Base-by-base conservation (phyloP, 2,329 filamentous ascomycete species). In the Diatrype stigma region DNA sequence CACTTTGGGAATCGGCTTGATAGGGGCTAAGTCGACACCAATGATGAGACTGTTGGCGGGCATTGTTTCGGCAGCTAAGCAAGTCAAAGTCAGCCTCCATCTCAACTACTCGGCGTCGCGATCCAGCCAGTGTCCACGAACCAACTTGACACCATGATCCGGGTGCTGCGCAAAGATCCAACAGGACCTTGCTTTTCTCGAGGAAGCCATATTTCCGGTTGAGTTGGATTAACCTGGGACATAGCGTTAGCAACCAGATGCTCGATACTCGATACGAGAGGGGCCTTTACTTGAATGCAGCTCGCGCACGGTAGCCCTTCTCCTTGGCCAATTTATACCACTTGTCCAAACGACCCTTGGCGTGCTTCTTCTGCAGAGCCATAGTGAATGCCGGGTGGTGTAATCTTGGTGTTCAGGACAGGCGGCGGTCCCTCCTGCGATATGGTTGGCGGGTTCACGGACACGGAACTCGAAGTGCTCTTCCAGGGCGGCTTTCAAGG, bases 141-240 rank as follows among this genome's bases (percentile, higher is more conserved):
- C 40, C 40, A 26, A 44, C 40, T 44, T 44, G 40, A 28, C 40
- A 44, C 40, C 40, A 44, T 23, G 40, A 44, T 71, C 94, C 94
- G 30, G 94, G 94, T 19, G 94, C 94, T 59, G 94, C 94, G 75
- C 94, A 99, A 67, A 99, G 87, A 86, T 99, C 95, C 69, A 99
- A 79, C 55, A 96, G 77, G 63, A 97, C 94, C 77, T 90, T 96
- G 73, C 90, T 95, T 78, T 95, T 93, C 72, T 97, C 91, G 61
- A 99, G 78, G 72, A 99, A 99, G 60, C 90, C 89, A 87, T 96
- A 99, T 70, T 96, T 97, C 75, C 97, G 96, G 77, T 99, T 99
- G 63, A 99, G 77, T 71, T 99, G 93, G 61, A 99, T 93, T 62
- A 99, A 76, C 21, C 40, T 44, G 40, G 21, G n/a, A 19, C 40